phyloP scores from a whole-genome alignment of 352 stramenopile genomes.

The Globisporangium perplexum region DNA sequence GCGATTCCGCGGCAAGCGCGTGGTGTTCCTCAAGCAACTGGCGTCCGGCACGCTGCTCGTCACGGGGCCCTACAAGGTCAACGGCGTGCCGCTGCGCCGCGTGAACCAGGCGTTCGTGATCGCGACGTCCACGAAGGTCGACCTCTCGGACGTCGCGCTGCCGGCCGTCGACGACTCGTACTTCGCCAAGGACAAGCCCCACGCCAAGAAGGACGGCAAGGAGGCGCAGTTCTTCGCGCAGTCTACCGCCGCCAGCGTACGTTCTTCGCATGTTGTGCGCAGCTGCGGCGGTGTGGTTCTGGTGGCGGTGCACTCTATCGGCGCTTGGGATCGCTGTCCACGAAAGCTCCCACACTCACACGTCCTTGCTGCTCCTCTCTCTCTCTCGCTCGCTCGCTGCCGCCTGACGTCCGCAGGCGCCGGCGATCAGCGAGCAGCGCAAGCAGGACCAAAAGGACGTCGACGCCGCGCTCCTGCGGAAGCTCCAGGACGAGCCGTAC shows the following conservation, averaged over 20 bases:
- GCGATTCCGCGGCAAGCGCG: slow-evolving; percentile 97
- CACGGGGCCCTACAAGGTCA: slow-evolving; percentile 97
- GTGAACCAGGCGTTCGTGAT: slow-evolving; percentile 99
- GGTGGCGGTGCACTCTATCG: slow-evolving; percentile 38
- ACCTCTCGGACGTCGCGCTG: slow-evolving; percentile 92
- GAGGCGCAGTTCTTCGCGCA: slow-evolving; percentile 98
- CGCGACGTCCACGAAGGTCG: slow-evolving; percentile 96
- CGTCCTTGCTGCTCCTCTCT: slow-evolving; percentile 24
- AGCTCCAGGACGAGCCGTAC: slow-evolving; percentile 85
- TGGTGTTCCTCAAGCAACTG: slow-evolving; percentile 98
- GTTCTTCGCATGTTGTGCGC: background rate
- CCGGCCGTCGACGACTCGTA: slow-evolving; percentile 95
- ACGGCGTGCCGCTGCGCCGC: slow-evolving; percentile 96
- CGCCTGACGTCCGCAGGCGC: slow-evolving; percentile 39
- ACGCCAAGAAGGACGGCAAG: slow-evolving; percentile 85
- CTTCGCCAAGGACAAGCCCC: slow-evolving; percentile 94
- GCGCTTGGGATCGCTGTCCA: slow-evolving; percentile 90
- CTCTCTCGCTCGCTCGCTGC: background rate
- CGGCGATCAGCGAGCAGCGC: slow-evolving; percentile 94
- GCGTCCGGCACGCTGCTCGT: slow-evolving; percentile 96
- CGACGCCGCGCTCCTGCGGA: slow-evolving; percentile 89
- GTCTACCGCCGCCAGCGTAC: slow-evolving; percentile 16
- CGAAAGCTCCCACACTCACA: slow-evolving; percentile 69
- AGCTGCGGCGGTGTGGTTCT: slow-evolving; percentile 13
- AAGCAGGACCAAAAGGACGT: slow-evolving; percentile 99